Conservation (phyloP, 2,329 filamentous ascomycete genomes). For the Canariomyces notabilis region DNA sequence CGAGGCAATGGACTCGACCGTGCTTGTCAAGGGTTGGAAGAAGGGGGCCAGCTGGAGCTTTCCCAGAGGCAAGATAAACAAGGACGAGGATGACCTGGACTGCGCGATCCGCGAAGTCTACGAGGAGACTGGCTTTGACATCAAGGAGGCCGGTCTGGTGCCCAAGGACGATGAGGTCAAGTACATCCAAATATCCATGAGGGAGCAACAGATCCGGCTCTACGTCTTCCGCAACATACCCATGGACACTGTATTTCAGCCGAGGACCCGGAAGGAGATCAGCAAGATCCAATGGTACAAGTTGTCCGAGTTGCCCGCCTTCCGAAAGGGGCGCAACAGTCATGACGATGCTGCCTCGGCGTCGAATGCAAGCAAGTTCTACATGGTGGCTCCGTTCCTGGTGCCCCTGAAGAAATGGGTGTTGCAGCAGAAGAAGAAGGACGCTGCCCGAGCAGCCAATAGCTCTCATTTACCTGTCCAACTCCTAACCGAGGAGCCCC, state of each 20-base stretch:
- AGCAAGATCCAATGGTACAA: slow-evolving; percentile 96
- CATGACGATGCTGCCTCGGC: slow-evolving; percentile 53
- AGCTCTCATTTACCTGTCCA: slow-evolving; percentile 39
- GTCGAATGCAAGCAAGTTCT: slow-evolving; percentile 79
- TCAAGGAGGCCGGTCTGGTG: slow-evolving; percentile 70
- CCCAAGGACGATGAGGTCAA: slow-evolving; percentile 67
- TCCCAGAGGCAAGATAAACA: slow-evolving; percentile 95
- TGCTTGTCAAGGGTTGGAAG: slow-evolving; percentile 97
- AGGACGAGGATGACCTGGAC: slow-evolving; percentile 88
- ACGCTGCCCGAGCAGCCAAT: slow-evolving; percentile 43
- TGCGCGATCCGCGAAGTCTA: slow-evolving; percentile 93
- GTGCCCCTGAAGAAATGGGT: slow-evolving; percentile 87
- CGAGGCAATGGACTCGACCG: slow-evolving; percentile 84
- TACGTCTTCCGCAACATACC: slow-evolving; percentile 89
- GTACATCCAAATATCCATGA: slow-evolving; percentile 82
- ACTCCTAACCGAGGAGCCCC: slow-evolving; percentile 49
- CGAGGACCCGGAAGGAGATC: slow-evolving; percentile 92
- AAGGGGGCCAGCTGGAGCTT: slow-evolving; percentile 96
- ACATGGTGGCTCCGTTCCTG: slow-evolving; percentile 95
- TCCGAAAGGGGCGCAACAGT: slow-evolving; percentile 60
- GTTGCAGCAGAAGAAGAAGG: slow-evolving; percentile 72
- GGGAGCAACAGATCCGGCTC: slow-evolving; percentile 86
- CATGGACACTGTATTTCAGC: slow-evolving; percentile 81
- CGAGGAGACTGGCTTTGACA: slow-evolving; percentile 90
- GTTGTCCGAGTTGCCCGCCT: slow-evolving; percentile 78